Base-by-base conservation (phyloP, 2,329 filamentous ascomycete species). In the Niveomyces coronatus region DNA sequence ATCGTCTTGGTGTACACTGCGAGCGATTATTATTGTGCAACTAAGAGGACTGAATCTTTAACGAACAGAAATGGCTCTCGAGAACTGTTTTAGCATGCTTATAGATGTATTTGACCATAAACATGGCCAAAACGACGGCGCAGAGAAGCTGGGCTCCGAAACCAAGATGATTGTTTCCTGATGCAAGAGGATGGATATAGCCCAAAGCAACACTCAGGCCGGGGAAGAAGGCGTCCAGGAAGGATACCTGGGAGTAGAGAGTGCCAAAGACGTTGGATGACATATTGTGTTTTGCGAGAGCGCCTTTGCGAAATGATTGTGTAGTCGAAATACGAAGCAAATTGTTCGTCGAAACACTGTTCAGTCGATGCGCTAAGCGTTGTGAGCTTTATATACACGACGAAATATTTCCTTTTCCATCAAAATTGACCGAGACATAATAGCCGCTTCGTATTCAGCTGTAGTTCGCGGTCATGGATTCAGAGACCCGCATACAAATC, bases 161-260 rank as follows among this genome's bases (percentile, higher is more conserved):
- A 23, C 31, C 11, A 13, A 34, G 20, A 20, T 19, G 17, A 19
- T 16, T 5, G 11, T 34, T 34, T 11, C 31, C 31, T n/a, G 31
- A 34, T 23, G 17, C 14, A 4, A 34, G 20, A 14, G 31, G 31
- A 22, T 34, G 31, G 16, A 34, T 34, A 14, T 20, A 34, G 11
- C 31, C 23, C 19, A 20, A 34, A 10, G 17, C 31, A 34, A 34
- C 20, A 14, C 31, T 34, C 20, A 34, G n/a, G 31, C 31, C 17
- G 4, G 31, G 31, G 31, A 34, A n/a, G n/a, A n/a, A n/a, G n/a
- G n/a, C n/a, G n/a, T n/a, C n/a, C n/a, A n/a, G n/a, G n/a, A n/a
- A n/a, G n/a, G n/a, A n/a, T n/a, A n/a, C n/a, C n/a, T n/a, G n/a
- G n/a, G n/a, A n/a, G 31, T 34, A 34, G 15, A 34, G 17, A 15